phyloP scores from a whole-genome alignment of 306 rosid species.

The Morella rubra region DNA sequence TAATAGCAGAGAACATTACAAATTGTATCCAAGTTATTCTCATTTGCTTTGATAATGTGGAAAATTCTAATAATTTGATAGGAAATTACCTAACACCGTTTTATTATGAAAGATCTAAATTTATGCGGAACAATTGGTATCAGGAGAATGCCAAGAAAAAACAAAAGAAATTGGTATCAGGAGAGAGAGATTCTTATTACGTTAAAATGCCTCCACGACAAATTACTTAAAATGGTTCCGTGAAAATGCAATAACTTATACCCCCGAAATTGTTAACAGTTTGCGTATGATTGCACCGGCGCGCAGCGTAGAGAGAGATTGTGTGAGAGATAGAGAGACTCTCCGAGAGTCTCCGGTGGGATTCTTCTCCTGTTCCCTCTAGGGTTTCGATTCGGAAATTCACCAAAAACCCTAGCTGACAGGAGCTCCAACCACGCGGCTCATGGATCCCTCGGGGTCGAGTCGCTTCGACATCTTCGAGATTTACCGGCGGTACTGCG shows the following conservation, averaged over 20 bases:
- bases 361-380: neutral
- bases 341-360: neutral
- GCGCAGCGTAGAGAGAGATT: neutral
- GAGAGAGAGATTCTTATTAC: too few relatives aligned
- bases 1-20: too few relatives aligned
- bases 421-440: constrained; percentile 23
- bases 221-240: too few relatives aligned
- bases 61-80: too few relatives aligned
- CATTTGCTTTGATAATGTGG: too few relatives aligned
- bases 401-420: neutral
- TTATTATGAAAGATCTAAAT: too few relatives aligned
- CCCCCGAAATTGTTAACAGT: neutral
- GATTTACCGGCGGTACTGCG: constrained; percentile 68
- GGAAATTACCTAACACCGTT: too few relatives aligned
- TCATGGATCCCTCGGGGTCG: constrained; percentile 54
- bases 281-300: neutral
- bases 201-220: too few relatives aligned
- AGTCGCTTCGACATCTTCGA: constrained; percentile 54
- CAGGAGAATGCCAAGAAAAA: too few relatives aligned
- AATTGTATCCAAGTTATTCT: too few relatives aligned
- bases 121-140: too few relatives aligned
- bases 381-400: constrained; percentile 9
- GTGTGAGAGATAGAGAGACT: neutral
- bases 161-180: too few relatives aligned
- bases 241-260: neutral